phyloP scores from a whole-genome alignment of 345 rosid genomes.

The Murraya koenigii region DNA sequence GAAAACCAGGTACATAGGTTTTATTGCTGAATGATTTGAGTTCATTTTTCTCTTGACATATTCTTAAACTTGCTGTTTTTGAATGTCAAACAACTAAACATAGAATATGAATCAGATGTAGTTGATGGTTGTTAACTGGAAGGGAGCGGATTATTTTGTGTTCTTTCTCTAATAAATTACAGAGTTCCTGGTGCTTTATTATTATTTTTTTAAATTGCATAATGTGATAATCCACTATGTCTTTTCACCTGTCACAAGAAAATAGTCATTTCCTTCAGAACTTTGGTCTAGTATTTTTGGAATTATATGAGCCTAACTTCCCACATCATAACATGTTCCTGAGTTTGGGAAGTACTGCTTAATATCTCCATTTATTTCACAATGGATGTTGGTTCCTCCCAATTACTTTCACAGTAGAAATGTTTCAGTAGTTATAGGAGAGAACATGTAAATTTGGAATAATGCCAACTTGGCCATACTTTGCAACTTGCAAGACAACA shows the following conservation, averaged over 20 bases:
- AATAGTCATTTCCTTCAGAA: neutral
- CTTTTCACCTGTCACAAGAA: neutral
- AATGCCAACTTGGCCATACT: neutral
- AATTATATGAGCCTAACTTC: neutral
- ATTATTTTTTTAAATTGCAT: neutral
- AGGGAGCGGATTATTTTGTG: neutral
- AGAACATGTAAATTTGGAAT: neutral
- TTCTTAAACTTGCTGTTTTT: neutral
- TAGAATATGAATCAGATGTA: neutral
- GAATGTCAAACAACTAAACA: neutral
- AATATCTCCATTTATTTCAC: neutral
- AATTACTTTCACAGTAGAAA: neutral
- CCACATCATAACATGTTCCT: neutral
- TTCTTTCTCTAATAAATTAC: neutral
- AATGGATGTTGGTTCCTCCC: neutral
- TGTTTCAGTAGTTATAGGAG: neutral
- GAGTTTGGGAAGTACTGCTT: neutral
- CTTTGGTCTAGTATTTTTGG: neutral
- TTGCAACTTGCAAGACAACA: neutral
- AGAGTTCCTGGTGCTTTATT: neutral
- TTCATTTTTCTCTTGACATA: neutral
- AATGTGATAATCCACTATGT: neutral
- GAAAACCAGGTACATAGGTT: slow-evolving; percentile 57
- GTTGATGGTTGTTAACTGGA: neutral
- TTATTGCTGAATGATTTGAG: neutral